Percentiles rank a stretch among this genome's conserved stretches.
Conservation (phyloP, 2,329 filamentous ascomycete genomes). For the Aspergillus transmontanensis region DNA sequence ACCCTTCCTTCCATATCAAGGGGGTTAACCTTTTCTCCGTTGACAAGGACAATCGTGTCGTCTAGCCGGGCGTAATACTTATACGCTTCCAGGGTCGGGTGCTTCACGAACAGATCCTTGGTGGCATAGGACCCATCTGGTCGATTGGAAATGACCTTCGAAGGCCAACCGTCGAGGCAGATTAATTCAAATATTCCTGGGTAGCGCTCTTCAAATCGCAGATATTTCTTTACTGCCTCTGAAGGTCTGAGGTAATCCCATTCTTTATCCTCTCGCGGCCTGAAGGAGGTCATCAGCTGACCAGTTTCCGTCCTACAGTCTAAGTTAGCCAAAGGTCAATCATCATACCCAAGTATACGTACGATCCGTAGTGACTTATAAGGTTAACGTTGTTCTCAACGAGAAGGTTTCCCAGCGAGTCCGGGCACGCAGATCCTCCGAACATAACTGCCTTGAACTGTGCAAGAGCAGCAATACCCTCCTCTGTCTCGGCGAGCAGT, state of each 20-base stretch:
- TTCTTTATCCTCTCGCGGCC: slow-evolving; percentile 54
- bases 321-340: slow-evolving; percentile 1
- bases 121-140: slow-evolving; percentile 53
- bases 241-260: slow-evolving; percentile 63
- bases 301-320: slow-evolving; percentile 59
- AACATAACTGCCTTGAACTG: slow-evolving; percentile 58
- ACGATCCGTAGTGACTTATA: slow-evolving; percentile 60
- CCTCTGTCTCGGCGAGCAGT: slow-evolving; percentile 60
- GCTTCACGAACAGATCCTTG: slow-evolving; percentile 52
- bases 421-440: slow-evolving; percentile 61
- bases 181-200: slow-evolving; percentile 41
- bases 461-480: slow-evolving; percentile 54
- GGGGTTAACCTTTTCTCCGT: slow-evolving; percentile 55
- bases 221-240: slow-evolving; percentile 43
- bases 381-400: slow-evolving; percentile 58
- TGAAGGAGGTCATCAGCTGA: slow-evolving; percentile 63
- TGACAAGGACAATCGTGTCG: slow-evolving; percentile 51
- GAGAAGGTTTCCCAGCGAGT: slow-evolving; percentile 59
- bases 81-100: slow-evolving; percentile 50
- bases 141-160: slow-evolving; percentile 47
- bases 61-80: slow-evolving; percentile 52
- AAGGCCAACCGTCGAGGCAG: slow-evolving; percentile 40
- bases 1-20: slow-evolving; percentile 57
- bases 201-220: slow-evolving; percentile 43
- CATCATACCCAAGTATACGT: slow-evolving; percentile 25